Evolutionary conservation across 1,284 basidiomycete genomes (phyloP), one percentile per base, ranked within the genome.

Genomic region (Ustilago loliicola): DNA sequence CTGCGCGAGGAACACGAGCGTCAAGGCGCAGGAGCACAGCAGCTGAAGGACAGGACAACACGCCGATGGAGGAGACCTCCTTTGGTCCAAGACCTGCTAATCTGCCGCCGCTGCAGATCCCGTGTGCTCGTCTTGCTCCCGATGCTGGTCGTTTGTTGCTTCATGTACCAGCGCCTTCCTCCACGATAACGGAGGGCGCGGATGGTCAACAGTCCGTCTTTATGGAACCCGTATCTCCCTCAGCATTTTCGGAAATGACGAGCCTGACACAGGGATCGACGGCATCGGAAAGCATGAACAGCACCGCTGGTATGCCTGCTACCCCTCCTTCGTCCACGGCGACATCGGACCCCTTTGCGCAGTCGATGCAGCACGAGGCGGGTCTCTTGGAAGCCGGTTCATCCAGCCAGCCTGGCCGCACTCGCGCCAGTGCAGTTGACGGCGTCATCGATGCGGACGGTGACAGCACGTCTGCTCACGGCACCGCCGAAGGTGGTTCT

Each of bases 241-340:
- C 75, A 17, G 75, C 75, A 0, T 67, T 61, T 13, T 77, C 75
- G 1, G 71, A 73, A 29, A 73, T 73, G 71, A 77, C 75, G 11
- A 77, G 66, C 61, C 13, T 77, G 50, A 77, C 75, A 2, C 66
- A 77, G 27, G 67, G 70, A 3, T 77, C 75, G 21, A 72, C 66
- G 3, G 70, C 69, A 2, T 72, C 69, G 0, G 70, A 77, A 32
- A 72, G 74, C 59, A 69, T 61, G 56, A 65, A 57, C 32, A 69
- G 69, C 56, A 47, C 52, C 1, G 53, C 47, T 3, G 74, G 66
- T 29, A 57, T 69, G 74, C 74, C 74, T 17, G 58, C 52, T 5
- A 77, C 70, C 17, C 74, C 74, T 2, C 72, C 68, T 9, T 59
- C 65, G 30, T 61, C 54, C n/a, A 50, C 38, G 5, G 65, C 68